Conservation (phyloP, 2,329 filamentous ascomycete species). For the Acarospora socialis region DNA sequence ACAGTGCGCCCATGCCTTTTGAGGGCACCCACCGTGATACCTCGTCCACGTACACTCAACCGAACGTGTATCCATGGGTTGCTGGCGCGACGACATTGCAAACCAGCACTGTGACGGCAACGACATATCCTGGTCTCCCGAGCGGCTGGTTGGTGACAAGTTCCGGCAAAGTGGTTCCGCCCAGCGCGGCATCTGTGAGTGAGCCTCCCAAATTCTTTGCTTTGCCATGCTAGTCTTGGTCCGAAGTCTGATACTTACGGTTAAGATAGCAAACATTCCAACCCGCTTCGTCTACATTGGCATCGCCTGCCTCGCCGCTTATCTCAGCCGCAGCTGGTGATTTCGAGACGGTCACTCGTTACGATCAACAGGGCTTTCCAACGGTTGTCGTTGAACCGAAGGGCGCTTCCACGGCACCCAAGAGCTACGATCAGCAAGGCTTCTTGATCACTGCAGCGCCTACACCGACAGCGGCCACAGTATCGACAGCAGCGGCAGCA, state of each 20-base stretch:
- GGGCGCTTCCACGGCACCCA: constrained; percentile 23
- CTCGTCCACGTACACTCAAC: constrained; percentile 37
- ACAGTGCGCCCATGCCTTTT: constrained; percentile 53
- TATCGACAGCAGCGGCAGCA: constrained; percentile 6
- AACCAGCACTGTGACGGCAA: constrained; percentile 32
- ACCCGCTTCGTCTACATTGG: constrained; percentile 38
- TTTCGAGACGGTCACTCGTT: constrained; percentile 33
- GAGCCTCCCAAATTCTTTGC: constrained; percentile 30
- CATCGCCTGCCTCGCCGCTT: constrained; percentile 28
- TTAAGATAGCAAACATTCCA: constrained; percentile 34
- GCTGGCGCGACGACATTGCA: constrained; percentile 35
- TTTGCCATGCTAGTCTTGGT: constrained; percentile 1
- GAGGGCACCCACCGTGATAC: constrained; percentile 46
- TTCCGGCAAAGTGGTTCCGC: constrained; percentile 64
- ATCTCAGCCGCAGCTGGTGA: constrained; percentile 26
- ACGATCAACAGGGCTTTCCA: constrained; percentile 36
- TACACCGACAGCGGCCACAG: constrained; percentile 6
- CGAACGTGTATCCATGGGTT: constrained; percentile 57
- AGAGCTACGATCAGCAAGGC: constrained; percentile 32
- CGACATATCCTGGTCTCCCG: constrained; percentile 44
- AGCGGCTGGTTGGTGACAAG: constrained; percentile 68
- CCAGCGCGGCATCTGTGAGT: constrained; percentile 53
- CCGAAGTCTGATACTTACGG: constrained; percentile 16
- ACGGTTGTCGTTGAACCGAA: constrained; percentile 30
- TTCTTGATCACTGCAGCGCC: constrained; percentile 26